phyloP scores from a whole-genome alignment of 2,329 filamentous ascomycete genomes.

The Metarhizium rileyi region DNA sequence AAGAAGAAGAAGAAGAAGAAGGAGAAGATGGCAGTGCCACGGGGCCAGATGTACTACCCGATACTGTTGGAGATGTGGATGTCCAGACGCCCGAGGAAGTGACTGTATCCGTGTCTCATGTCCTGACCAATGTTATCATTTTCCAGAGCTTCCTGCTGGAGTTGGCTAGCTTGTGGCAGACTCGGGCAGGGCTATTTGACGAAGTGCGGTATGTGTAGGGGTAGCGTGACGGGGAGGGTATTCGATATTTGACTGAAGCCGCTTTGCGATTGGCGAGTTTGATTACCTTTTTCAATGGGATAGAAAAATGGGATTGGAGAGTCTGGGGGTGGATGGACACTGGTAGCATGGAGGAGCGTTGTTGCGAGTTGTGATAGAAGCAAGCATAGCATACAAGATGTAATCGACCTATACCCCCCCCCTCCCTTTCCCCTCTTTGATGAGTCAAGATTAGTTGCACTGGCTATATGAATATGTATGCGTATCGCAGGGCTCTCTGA shows the following conservation, averaged over 20 bases:
- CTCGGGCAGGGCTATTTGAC: slow-evolving; percentile 64
- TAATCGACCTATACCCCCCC: slow-evolving; percentile 2
- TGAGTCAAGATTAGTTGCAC: not conserved
- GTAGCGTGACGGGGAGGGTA: not conserved
- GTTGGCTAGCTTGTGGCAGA: slow-evolving; percentile 63
- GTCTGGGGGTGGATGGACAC: not conserved
- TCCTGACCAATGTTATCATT: slow-evolving; percentile 71
- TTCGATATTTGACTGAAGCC: not conserved
- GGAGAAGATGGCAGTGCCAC: slow-evolving; percentile 4
- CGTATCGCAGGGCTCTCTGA: too few relatives aligned
- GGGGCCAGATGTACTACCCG: not conserved
- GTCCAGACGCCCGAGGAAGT: slow-evolving; percentile 6
- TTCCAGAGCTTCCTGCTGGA: slow-evolving; percentile 74
- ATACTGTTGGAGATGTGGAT: slow-evolving; percentile 11
- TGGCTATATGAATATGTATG: too few relatives aligned
- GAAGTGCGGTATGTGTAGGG: slow-evolving; percentile 53
- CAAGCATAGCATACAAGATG: not conserved
- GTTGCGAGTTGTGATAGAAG: not conserved
- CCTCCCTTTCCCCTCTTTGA: not conserved
- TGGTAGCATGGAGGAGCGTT: not conserved
- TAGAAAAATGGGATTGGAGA: not conserved
- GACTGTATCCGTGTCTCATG: slow-evolving; percentile 63
- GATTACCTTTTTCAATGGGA: not conserved
- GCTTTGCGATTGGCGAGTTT: not conserved
- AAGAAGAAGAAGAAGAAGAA: slow-evolving; percentile 13